Base-by-base conservation (phyloP, 1,284 basidiomycete species). In the Cutaneotrichosporon dermatis region DNA sequence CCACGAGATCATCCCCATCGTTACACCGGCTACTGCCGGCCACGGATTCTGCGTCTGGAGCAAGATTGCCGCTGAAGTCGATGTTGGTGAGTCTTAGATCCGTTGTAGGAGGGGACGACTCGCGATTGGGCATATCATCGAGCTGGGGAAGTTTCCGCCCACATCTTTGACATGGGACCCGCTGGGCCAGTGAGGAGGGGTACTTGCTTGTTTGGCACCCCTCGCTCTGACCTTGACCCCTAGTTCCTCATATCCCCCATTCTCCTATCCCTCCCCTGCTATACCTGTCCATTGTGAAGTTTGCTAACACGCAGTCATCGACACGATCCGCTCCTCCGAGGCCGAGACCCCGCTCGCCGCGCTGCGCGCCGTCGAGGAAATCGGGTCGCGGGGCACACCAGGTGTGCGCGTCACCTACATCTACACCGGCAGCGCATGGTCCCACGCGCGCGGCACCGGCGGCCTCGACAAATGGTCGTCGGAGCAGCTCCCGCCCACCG, bases 1-100 rank as follows among this genome's bases (percentile, higher is more conserved):
- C 11, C 79, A 82, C 66, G 83, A 84, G 71, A 82, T 85, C 61
- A 80, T 81, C 34, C 83, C 84, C 0, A 56, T 84, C 57, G 69
- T 84, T 7, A 78, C 78, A 12, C 80, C 83, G 34, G 66, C 72
- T 1, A 63, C 69, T 11, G 69, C 79, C 25, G 69, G 77, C 4
- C 72, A 67, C 42, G 70, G 69, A 3, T 37, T 41, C 33, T 40
- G 76, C 37, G 61, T 64, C 5, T 84, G 82, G 80, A 69, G 75
- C 10, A 60, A 76, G 35, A 70, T 82, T n/a, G 76, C 81, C 10
- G 68, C 76, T 43, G 77, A 74, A 16, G 81, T 82, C 62, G 82
- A 81, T 43, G 76, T 84, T 53, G 80, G 84, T 73, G 73, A 80
- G 69, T 74, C 25, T 25, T 25, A 25, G 25, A 25, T 25, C 25